These are phyloP conservation scores for Starmera dryadoides DNA, from an alignment of 805 yeast species.

Conservation along the genomic window DNA sequence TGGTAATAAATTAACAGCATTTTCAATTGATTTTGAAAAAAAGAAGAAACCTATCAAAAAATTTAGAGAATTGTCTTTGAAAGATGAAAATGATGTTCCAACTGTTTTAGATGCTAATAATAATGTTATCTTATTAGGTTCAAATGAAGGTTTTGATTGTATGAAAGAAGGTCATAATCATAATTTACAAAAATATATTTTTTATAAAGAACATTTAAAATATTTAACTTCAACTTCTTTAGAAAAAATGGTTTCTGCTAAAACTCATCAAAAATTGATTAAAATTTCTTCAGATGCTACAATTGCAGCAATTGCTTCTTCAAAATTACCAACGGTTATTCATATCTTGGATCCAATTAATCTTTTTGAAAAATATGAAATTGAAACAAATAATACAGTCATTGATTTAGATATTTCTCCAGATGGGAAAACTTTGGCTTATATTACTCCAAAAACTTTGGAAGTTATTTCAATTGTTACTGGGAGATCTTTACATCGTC, in stretches of 20 bases:
- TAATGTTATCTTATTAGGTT: conserved; percentile 59
- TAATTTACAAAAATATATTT: conserved; percentile 65
- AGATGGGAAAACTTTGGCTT: conserved; percentile 61
- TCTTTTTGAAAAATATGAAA: conserved; percentile 48
- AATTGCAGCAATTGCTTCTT: conserved; percentile 66
- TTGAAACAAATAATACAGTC: conserved; percentile 49
- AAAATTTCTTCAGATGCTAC: conserved; percentile 50
- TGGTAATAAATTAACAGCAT: conserved; percentile 65
- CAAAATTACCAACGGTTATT: conserved; percentile 58
- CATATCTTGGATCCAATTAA: conserved; percentile 54
- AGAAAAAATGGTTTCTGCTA: conserved; percentile 35
- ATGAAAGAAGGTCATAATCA: conserved; percentile 52
- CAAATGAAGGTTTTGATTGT: conserved; percentile 61
- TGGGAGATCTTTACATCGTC: conserved; percentile 26
- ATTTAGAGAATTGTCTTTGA: conserved; percentile 59
- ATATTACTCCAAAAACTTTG: conserved; percentile 51
- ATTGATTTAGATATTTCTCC: conserved; percentile 67
- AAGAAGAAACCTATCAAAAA: conserved; percentile 45
- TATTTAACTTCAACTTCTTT: conserved; percentile 60
- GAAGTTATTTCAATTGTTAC: conserved; percentile 34
- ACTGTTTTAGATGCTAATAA: conserved; percentile 61
- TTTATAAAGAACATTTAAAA: conserved; percentile 61
- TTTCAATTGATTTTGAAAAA: conserved; percentile 51
- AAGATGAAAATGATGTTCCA: conserved; percentile 75
- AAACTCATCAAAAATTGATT: conserved; percentile 56